Conservation (phyloP, 2,329 filamentous ascomycete genomes). For the Colletotrichum abscissum region DNA sequence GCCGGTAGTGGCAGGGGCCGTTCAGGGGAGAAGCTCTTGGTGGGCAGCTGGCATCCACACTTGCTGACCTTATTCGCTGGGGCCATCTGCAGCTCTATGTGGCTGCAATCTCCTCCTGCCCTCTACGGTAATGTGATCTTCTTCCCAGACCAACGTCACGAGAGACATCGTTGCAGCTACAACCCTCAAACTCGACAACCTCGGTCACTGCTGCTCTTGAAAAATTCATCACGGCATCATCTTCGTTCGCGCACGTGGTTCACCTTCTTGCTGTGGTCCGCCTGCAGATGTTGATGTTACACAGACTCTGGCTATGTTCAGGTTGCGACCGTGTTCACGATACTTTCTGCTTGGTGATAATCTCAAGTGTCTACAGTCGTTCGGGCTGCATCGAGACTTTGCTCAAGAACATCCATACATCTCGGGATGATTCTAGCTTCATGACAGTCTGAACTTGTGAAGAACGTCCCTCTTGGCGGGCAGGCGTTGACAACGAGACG, state of each 20-base stretch:
- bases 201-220: neutral
- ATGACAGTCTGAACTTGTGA: neutral
- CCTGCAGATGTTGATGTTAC: neutral
- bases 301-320: neutral
- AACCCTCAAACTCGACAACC: neutral
- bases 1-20: neutral
- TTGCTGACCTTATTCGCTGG: neutral
- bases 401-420: neutral
- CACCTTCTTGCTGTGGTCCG: neutral
- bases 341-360: neutral
- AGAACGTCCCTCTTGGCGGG: neutral
- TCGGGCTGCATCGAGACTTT: neutral
- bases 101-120: neutral
- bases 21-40: constrained; percentile 2
- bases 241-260: neutral
- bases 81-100: neutral
- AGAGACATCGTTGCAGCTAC: neutral
- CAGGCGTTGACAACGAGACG: neutral
- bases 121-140: neutral
- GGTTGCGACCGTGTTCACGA: neutral
- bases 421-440: neutral
- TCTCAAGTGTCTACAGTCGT: neutral
- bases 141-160: constrained; percentile 1
- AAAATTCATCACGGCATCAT: neutral
- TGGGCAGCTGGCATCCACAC: neutral